These are phyloP conservation scores for Kernera saxatilis DNA, from an alignment of 345 rosid species.

Conservation along the genomic window DNA sequence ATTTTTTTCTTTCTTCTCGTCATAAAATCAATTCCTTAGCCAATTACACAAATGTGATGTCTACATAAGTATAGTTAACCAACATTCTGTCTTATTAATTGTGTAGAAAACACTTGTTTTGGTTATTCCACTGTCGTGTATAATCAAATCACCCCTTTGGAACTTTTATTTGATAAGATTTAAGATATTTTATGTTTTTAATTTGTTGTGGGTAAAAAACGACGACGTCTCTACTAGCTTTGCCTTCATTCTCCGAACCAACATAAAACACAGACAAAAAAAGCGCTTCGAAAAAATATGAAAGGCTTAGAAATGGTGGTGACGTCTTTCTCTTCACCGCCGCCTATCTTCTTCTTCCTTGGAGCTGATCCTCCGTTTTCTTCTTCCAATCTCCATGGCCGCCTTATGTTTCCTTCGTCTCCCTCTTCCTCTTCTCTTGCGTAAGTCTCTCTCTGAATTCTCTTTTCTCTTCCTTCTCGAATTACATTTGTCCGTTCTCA, in stretches of 20 bases:
- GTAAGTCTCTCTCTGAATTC: constrained; percentile 10
- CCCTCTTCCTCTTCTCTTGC: not conserved
- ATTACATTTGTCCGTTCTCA: not conserved
- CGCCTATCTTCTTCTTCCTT: constrained; percentile 19
- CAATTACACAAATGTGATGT: not conserved
- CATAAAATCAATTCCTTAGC: not conserved
- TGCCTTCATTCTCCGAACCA: not conserved
- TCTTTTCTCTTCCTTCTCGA: not conserved
- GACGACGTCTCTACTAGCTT: not conserved
- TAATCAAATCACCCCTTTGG: not conserved
- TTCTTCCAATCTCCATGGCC: not conserved
- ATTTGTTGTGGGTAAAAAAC: not conserved
- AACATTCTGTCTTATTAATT: not conserved
- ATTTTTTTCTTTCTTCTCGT: not conserved
- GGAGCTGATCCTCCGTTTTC: constrained; percentile 1
- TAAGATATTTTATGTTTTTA: not conserved
- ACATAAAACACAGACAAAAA: constrained; percentile 8
- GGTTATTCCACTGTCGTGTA: not conserved
- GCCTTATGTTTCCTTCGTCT: not conserved
- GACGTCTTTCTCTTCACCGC: constrained; percentile 28
- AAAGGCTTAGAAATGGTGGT: constrained; percentile 36
- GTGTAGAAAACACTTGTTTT: not conserved
- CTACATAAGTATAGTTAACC: not conserved
- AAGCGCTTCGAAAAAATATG: constrained; percentile 5
- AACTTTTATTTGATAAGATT: constrained; percentile 4